Percentiles rank a stretch among this genome's conserved stretches.
These are phyloP conservation scores for Blastomyces gilchristii DNA, from an alignment of 2,329 filamentous ascomycete species.

Conservation along the genomic window DNA sequence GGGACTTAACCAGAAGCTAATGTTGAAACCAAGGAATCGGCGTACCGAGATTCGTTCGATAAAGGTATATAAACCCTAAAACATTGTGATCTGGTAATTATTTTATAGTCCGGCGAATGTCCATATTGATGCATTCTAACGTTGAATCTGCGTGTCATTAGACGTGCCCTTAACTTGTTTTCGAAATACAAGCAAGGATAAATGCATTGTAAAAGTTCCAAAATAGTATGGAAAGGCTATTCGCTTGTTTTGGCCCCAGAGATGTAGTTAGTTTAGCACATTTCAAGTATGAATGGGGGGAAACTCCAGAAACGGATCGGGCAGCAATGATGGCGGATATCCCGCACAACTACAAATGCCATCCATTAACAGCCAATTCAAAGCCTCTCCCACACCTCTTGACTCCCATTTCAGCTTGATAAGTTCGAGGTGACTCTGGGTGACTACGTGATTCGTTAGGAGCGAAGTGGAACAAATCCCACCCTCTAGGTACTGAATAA, in stretches of 20 bases:
- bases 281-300: not conserved
- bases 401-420: not conserved
- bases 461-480: no score
- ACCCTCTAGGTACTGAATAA: no score
- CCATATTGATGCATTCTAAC: not conserved
- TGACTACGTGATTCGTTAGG: not conserved
- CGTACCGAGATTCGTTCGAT: not conserved
- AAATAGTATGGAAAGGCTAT: not conserved
- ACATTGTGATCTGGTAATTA: not conserved
- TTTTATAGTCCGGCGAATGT: not conserved
- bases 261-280: not conserved
- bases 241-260: not conserved
- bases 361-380: not conserved
- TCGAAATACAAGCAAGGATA: not conserved
- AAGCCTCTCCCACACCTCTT: not conserved
- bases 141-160: not conserved
- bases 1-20: not conserved
- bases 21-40: not conserved
- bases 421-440: not conserved
- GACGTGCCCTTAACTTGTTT: not conserved
- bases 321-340: not conserved
- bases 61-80: not conserved
- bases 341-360: not conserved
- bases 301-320: not conserved
- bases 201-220: not conserved